Evolutionary conservation across 1,284 basidiomycete species (phyloP), one percentile per base, ranked within the genome.

Genomic region (Rhodofomes roseus): DNA sequence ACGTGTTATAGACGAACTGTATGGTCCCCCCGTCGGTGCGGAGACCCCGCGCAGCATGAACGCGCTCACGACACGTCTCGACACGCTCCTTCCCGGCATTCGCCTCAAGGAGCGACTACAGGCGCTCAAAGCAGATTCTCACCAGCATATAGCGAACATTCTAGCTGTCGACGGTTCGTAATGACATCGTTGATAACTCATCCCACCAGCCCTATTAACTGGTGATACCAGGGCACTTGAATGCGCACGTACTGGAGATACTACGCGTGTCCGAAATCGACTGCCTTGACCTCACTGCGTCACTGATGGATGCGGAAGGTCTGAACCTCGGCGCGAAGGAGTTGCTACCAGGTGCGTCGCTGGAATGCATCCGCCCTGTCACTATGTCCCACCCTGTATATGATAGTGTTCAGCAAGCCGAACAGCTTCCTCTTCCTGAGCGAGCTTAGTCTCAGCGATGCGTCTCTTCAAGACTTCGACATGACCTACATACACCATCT

Each of bases 401-500:
- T n/a, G 22, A 6, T 41, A 87, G 85, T 78, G 7, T 81, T 88
- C 62, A 72, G 75, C 54, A 76, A 76, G 57, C 78, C 80, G 1
- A 77, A 80, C 60, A 78, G 77, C 63, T 88, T 86, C 65, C 72
- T 72, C 7, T 79, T 73, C 54, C 74, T 89, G n/a, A 69, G 72
- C 8, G 75, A 78, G 53, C 73, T 88, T 18, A 77, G 77, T 4
- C 77, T 87, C 46, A 76, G 74, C 41, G 76, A 76, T 27, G 75
- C 77, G 22, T 71, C 63, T 14, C 66, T 88, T 8, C 65, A 69
- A 20, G 80, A 86, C 65, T 74, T 76, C 39, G 81, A 84, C 62
- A 64, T 88, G 8, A 68, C 75, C 9, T 71, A 81, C 61, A 76
- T 88, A 23, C 81, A 82, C 54, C 79, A 80, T 60, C 76, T 88